These are phyloP conservation scores for Ogataea hybrid DNA, from an alignment of 1,139 yeast genomes.

Conservation along the genomic window DNA sequence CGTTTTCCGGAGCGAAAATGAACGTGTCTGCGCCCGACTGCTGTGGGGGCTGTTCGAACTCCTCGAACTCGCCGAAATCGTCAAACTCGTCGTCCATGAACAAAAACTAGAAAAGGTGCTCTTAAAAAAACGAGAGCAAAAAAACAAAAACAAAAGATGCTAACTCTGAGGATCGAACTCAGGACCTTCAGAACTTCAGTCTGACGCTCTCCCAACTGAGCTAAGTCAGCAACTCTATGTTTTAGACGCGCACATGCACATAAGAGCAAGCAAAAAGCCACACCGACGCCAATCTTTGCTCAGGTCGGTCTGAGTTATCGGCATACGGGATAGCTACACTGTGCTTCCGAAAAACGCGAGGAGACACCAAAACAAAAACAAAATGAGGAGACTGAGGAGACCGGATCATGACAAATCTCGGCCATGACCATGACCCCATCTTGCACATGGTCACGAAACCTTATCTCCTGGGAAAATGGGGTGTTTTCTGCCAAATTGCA, in stretches of 20 bases:
- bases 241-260: too few species aligned
- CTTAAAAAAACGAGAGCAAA: not conserved
- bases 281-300: too few species aligned
- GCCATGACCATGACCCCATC: constrained; percentile 2
- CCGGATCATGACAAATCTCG: not conserved
- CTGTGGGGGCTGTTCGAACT: constrained; percentile 1
- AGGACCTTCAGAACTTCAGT: constrained; percentile 92
- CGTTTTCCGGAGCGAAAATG: not conserved
- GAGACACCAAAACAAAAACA: not conserved
- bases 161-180: constrained; percentile 93
- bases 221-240: constrained; percentile 52
- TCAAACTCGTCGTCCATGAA: constrained; percentile 21
- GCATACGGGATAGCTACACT: not conserved
- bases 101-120: not conserved
- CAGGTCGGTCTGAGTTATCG: not conserved
- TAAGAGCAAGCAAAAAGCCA: too few species aligned
- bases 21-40: not conserved
- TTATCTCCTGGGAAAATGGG: not conserved
- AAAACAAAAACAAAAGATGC: constrained; percentile 38
- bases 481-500: not conserved
- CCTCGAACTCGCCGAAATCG: constrained; percentile 18
- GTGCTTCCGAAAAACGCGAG: not conserved
- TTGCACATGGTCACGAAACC: not conserved
- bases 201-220: constrained; percentile 92
- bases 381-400: constrained; percentile 1